Percentiles rank a stretch among this genome's conserved stretches.
phyloP scores from a whole-genome alignment of 2,329 filamentous ascomycete species.

The Penicillium carneum region DNA sequence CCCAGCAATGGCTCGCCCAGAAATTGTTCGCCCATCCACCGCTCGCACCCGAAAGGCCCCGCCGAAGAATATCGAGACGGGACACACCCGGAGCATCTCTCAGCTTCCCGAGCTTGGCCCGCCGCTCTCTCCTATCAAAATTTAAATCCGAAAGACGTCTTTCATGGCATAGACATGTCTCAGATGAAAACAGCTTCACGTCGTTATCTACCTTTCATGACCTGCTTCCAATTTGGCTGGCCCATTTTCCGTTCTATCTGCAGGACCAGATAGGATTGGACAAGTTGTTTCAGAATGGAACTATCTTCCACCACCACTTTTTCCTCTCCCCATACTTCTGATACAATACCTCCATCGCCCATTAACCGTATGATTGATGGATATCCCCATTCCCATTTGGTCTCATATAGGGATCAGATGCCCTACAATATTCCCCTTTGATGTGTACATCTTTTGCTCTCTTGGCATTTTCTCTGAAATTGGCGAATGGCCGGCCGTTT shows the following conservation, averaged over 20 bases:
- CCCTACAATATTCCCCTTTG: conserved; percentile 22
- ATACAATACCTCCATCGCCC: not conserved
- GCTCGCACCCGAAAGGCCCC: conserved; percentile 42
- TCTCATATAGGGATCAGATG: conserved; percentile 35
- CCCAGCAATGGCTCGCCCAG: conserved; percentile 38
- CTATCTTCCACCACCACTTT: not conserved
- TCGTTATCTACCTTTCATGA: not conserved
- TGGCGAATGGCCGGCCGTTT: conserved; percentile 20
- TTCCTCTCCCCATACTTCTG: not conserved
- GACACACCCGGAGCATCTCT: conserved; percentile 49
- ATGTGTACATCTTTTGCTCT: conserved; percentile 28
- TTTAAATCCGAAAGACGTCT: conserved; percentile 51
- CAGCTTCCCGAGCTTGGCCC: conserved; percentile 58
- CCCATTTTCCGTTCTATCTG: conserved; percentile 23
- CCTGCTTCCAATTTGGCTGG: conserved; percentile 27
- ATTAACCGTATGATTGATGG: not conserved
- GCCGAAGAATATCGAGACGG: conserved; percentile 46
- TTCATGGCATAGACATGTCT: not conserved
- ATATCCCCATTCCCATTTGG: conserved; percentile 10
- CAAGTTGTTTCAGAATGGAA: conserved; percentile 2
- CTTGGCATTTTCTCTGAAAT: conserved; percentile 18
- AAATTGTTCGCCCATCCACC: conserved; percentile 38
- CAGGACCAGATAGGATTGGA: conserved; percentile 10
- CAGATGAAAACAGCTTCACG: not conserved
- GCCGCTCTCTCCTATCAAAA: conserved; percentile 57